Base-by-base conservation (phyloP, 2,329 filamentous ascomycete species). In the Endocalyx cinctus region DNA sequence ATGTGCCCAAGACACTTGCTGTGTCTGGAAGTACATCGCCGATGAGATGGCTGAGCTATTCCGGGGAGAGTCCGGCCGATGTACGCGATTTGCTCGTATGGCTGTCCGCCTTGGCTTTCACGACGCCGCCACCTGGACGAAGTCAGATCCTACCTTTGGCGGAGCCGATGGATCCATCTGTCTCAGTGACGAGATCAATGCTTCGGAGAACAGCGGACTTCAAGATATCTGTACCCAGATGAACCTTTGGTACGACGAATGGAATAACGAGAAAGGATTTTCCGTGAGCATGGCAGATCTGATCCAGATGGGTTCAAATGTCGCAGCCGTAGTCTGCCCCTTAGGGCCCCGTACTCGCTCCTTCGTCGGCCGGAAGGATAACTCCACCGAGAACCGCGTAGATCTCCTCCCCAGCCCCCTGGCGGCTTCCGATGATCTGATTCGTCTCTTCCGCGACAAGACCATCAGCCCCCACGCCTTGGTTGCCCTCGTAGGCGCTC, bases 401-500 rank as follows among this genome's bases (percentile, higher is more conserved):
- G 59, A 60, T 13, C 58, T 69, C 4, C 55, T 77, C 2, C 72
- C 74, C 0, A 53, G 57, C 25, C 52, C 59, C 1, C 51, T 57
- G 25, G 60, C 63, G n/a, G 44, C 53, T n/a, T 67, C 70, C n/a
- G 59, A 66, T n/a, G 61, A 59, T 8, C 55, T 74, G 15, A 63
- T 74, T 38, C 49, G 58, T 16, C 55, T 72, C 6, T 77, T 76
- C 50, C 48, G 56, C 15, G 62, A 67, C 39, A 77, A 78, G 54
- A 74, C 71, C 3, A 73, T 78, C 42, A 58, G 52, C 13, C 61
- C 66, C 0, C 63, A 63, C 25, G 68, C 71, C 10, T 63, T 74
- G 2, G 67, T 70, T 4, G 72, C 74, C 5, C 64, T 77, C 3
- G 49, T 77, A 8, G 74, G 74, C 25, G 72, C 74, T 0, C 74